Conservation (phyloP, 2,329 filamentous ascomycete species). For the Ophiocordyceps robertsii region DNA sequence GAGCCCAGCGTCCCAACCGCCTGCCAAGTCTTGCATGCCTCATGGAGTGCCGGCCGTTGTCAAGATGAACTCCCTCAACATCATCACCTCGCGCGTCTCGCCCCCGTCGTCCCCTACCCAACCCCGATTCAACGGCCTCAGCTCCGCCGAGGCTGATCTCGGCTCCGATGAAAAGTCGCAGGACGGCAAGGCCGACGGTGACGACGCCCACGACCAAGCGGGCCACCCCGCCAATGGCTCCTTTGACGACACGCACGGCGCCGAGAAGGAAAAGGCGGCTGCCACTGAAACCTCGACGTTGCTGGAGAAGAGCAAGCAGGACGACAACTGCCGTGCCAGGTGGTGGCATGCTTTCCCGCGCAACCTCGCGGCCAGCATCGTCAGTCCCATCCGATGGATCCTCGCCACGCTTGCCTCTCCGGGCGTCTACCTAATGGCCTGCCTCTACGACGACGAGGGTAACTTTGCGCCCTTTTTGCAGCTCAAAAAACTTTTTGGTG, state of each 20-base stretch:
- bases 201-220: slow-evolving; percentile 14
- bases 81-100: slow-evolving; percentile 74
- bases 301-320: slow-evolving; percentile 18
- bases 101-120: slow-evolving; percentile 41
- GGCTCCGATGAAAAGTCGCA: slow-evolving; percentile 25
- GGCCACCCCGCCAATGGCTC: background rate
- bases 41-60: slow-evolving; percentile 41
- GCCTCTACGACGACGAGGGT: slow-evolving; percentile 69
- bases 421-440: slow-evolving; percentile 69
- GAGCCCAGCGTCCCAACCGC: background rate
- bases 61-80: slow-evolving; percentile 95
- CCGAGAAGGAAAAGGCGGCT: slow-evolving; percentile 21
- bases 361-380: slow-evolving; percentile 56
- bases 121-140: slow-evolving; percentile 48
- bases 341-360: slow-evolving; percentile 48
- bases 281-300: slow-evolving; percentile 56
- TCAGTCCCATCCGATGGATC: slow-evolving; percentile 66
- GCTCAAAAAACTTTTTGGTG: slow-evolving; percentile 49
- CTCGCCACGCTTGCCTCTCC: slow-evolving; percentile 68
- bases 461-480: slow-evolving; percentile 67
- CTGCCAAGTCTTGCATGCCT: slow-evolving; percentile 10
- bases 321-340: slow-evolving; percentile 21
- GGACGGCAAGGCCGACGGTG: slow-evolving; percentile 18
- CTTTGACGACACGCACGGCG: slow-evolving; percentile 19
- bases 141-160: slow-evolving; percentile 34